These are phyloP conservation scores for Pistacia vera DNA, from an alignment of 345 rosid species.

Conservation along the genomic window DNA sequence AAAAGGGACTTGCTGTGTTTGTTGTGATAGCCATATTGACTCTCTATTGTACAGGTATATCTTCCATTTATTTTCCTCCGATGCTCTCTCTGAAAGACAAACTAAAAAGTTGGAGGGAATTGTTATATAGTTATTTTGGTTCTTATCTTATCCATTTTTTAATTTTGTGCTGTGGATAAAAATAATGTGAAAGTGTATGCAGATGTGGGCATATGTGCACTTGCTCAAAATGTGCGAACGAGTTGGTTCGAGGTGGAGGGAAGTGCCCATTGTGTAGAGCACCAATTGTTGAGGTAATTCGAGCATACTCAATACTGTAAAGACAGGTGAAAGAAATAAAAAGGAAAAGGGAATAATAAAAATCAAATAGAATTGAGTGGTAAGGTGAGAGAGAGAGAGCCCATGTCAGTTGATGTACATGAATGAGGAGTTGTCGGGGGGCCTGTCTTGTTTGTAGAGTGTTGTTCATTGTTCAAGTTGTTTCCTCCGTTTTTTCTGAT, in stretches of 20 bases:
- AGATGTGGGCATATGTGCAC: conserved; percentile 99
- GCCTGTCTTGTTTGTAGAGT: conserved; percentile 19
- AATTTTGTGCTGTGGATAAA: background rate
- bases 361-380: conserved; percentile 24
- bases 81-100: background rate
- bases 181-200: conserved; percentile 16
- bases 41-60: conserved; percentile 88
- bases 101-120: background rate
- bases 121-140: background rate
- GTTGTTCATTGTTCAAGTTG: conserved; percentile 23
- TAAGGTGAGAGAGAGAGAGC: conserved; percentile 16
- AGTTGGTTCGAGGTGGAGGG: conserved; percentile 86
- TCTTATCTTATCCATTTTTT: background rate
- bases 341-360: conserved; percentile 6
- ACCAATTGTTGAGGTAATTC: conserved; percentile 88
- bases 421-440: conserved; percentile 15
- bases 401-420: conserved; percentile 12
- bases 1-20: conserved; percentile 96
- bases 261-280: conserved; percentile 98
- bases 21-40: conserved; percentile 96
- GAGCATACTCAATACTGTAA: conserved; percentile 96
- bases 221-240: conserved; percentile 91
- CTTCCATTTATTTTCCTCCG: background rate
- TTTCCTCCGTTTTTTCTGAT: conserved; percentile 41
- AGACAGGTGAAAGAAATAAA: conserved; percentile 18